Conservation (phyloP, 306 rosid species). For the Mimosa bimucronata region DNA sequence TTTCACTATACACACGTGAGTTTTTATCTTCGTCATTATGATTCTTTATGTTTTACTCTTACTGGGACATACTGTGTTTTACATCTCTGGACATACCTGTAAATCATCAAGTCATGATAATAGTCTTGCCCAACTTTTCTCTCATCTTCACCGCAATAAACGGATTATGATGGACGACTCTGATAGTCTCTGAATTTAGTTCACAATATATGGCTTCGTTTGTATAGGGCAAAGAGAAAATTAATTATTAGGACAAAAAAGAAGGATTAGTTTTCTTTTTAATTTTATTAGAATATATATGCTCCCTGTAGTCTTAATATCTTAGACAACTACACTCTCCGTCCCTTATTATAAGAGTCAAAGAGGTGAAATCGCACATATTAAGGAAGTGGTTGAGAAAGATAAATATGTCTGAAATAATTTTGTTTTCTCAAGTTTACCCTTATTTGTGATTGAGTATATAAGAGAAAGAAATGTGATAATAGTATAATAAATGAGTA, state of each 20-base stretch:
- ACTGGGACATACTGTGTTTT: background rate
- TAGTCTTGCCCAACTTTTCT: background rate
- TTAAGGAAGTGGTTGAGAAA: no score
- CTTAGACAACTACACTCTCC: no score
- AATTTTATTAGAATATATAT: no score
- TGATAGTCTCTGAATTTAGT: background rate
- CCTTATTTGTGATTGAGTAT: no score
- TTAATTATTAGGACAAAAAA: no score
- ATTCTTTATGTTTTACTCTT: constrained; percentile 14
- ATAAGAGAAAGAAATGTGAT: no score
- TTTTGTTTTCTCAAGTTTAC: no score
- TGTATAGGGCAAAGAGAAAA: background rate
- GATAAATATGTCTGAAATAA: no score
- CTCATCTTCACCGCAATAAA: background rate
- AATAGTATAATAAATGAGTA: no score
- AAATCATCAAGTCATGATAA: constrained; percentile 30
- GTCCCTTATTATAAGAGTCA: no score
- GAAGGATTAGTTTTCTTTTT: background rate
- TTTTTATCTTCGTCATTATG: constrained; percentile 11
- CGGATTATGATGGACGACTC: background rate
- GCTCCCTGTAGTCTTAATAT: background rate
- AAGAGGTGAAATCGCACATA: no score
- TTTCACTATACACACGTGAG: constrained; percentile 3
- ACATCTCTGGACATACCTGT: background rate
- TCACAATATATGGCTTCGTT: background rate